Base-by-base conservation (phyloP, 2,329 filamentous ascomycete species). In the Fusarium sp. region DNA sequence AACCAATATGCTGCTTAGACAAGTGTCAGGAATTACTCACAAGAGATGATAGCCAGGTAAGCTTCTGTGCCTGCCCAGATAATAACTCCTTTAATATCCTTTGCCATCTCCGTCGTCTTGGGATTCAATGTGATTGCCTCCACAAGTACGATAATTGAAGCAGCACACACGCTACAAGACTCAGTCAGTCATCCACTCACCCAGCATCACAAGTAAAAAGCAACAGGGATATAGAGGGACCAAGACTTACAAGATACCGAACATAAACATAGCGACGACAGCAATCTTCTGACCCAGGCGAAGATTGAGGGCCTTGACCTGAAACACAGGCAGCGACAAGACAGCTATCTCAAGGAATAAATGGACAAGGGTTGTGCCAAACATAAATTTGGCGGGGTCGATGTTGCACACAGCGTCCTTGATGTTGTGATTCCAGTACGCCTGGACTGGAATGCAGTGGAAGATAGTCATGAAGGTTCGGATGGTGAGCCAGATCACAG, bases 401-500 rank as follows among this genome's bases (percentile, higher is more conserved):
- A 73, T 35, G 25, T 70, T 61, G 54, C 70, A 73, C 14, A 73
- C 62, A 2, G 70, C 66, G 13, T 73, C 20, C 59, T 73, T 70
- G 25, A 73, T 73, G 25, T 63, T 73, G 20, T 70, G 62, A 4
- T 73, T 58, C 70, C 70, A 73, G 45, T 73, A 73, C 6, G 70
- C 70, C 20, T 58, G 54, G 33, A 73, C 66, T 0, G 70, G 70
- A 27, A 73, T 42, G 5, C 70, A 73, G 38, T 73, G 70, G 31
- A 73, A 73, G 35, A 70, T 73, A 11, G 70, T 73, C 70, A 73
- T 73, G 22, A 73, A 73, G 16, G 70, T 70, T 63, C 70, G 70
- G 10, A 73, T 67, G 25, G 70, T 73, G 9, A 73, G 70, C 70
- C 70, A 73, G 35, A 73, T 73, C 10, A 73, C 40, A 7, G 70